Base-by-base conservation (phyloP, 768 basidiomycete genomes). In the Lentinula edodes region DNA sequence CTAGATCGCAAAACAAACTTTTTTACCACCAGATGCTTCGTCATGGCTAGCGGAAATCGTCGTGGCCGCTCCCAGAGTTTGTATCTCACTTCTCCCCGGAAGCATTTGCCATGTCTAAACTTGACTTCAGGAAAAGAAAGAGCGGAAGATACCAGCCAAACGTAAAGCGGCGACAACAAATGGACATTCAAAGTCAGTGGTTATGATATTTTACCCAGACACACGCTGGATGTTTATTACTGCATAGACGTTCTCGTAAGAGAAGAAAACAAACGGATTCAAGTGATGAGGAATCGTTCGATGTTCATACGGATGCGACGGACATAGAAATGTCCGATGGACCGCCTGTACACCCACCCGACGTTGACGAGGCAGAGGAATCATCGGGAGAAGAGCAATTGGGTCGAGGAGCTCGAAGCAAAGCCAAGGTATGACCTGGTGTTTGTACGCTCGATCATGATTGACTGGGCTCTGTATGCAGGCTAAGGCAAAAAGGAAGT, bases 1-100 rank as follows among this genome's bases (percentile, higher is more conserved):
- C 3, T 35, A 93, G 91, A 85, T 90, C 58, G 55, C 85, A 56
- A 86, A 86, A 68, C 88, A 83, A 0, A 75, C 82, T 4, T 94
- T 89, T 68, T 74, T 95, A 35, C 81, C 89, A 16, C 83, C 84
- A 48, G 80, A 85, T 52, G 81, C 83, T 12, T 62, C 80, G 18
- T 64, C 72, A 16, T 88, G 88, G 86, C 70, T 93, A 6, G 76
- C 73, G 41, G 84, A 85, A 55, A 71, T 77, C 60, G 74, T 75
- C 34, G 76, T 75, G 42, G 70, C 70, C 58, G 70, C 73, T 46
- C 72, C 75, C 13, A 81, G 76, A 69, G 72, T 77, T 45, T 50
- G 68, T 2, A 64, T 61, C 8, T 59, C 60, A 18, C 20, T 41
- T 34, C 32, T 28, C 16, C 32, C 2, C 52, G 16, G 16, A 52